Conservation (phyloP, 495 filamentous ascomycete species). For the Rhizodiscina lignyota region DNA sequence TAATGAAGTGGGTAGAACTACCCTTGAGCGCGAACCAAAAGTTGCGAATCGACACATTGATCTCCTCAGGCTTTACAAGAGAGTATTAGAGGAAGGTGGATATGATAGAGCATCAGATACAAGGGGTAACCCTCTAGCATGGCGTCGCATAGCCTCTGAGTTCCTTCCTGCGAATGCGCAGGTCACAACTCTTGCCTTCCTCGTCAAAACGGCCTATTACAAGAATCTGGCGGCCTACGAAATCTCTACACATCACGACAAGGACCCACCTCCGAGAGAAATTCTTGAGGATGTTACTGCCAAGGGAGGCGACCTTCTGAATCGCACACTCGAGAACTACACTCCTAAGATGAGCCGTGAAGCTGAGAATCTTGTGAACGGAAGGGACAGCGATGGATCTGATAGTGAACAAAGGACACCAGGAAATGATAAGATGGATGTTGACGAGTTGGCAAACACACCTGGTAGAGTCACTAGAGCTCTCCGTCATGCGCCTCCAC, state of each 20-base stretch:
- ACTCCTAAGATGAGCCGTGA: conserved; percentile 22
- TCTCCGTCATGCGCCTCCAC: conserved; percentile 61
- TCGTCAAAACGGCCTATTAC: conserved; percentile 68
- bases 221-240: conserved; percentile 74
- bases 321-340: conserved; percentile 63
- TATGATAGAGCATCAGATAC: conserved; percentile 52
- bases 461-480: conserved; percentile 46
- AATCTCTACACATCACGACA: conserved; percentile 50
- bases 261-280: conserved; percentile 65
- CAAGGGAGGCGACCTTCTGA: conserved; percentile 57
- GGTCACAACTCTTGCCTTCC: conserved; percentile 55
- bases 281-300: conserved; percentile 63
- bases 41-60: conserved; percentile 56
- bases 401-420: conserved; percentile 46
- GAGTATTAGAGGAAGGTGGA: conserved; percentile 52
- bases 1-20: conserved; percentile 29
- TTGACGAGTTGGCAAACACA: conserved; percentile 42
- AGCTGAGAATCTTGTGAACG: conserved; percentile 17
- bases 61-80: conserved; percentile 51
- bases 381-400: conserved; percentile 25
- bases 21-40: conserved; percentile 54
- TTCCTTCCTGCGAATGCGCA: conserved; percentile 45
- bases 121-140: conserved; percentile 61
- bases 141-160: conserved; percentile 53
- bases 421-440: conserved; percentile 37